Evolutionary conservation across 1,284 basidiomycete genomes (phyloP).

Genomic region (Malassezia cuniculi): DNA sequence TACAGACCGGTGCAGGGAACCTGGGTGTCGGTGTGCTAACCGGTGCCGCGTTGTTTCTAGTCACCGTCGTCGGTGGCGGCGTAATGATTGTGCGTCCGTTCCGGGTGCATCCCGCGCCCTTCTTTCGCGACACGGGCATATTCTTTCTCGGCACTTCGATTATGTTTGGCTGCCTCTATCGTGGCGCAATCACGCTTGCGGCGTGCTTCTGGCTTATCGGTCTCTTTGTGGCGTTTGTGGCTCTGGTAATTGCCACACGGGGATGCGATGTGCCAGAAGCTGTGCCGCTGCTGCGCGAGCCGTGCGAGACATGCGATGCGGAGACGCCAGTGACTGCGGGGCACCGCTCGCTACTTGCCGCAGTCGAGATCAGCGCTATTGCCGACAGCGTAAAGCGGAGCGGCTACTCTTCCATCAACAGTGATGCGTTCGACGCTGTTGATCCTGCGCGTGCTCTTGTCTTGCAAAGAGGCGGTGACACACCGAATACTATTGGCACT

Average conservation of each 20-base stretch:
- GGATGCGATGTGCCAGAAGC: too few species aligned
- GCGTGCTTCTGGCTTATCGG: slow-evolving; percentile 64
- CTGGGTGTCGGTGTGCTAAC: slow-evolving; percentile 87
- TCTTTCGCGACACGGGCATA: slow-evolving; percentile 85
- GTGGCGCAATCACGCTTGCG: slow-evolving; percentile 59
- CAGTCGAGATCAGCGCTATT: too few species aligned
- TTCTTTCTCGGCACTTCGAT: slow-evolving; percentile 67
- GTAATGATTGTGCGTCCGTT: slow-evolving; percentile 94
- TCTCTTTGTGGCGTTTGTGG: slow-evolving; percentile 57
- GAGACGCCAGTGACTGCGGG: too few species aligned
- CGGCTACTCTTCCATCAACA: too few species aligned
- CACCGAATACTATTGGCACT: too few species aligned
- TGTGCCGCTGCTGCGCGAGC: too few species aligned
- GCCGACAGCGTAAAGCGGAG: too few species aligned
- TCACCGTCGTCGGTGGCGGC: slow-evolving; percentile 79
- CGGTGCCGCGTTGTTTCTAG: slow-evolving; percentile 88
- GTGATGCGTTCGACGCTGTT: too few species aligned
- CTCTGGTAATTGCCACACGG: slow-evolving; percentile 2
- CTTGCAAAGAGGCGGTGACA: too few species aligned
- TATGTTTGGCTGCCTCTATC: slow-evolving; percentile 64
- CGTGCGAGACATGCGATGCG: too few species aligned
- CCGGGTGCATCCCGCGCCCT: slow-evolving; percentile 63
- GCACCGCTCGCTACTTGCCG: too few species aligned
- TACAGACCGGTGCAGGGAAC: slow-evolving; percentile 70
- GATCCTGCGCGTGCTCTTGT: too few species aligned